Percentiles rank a stretch among this genome's conserved stretches.
Evolutionary conservation across 495 filamentous ascomycete species (phyloP).

Genomic region (Xylaria grammica): DNA sequence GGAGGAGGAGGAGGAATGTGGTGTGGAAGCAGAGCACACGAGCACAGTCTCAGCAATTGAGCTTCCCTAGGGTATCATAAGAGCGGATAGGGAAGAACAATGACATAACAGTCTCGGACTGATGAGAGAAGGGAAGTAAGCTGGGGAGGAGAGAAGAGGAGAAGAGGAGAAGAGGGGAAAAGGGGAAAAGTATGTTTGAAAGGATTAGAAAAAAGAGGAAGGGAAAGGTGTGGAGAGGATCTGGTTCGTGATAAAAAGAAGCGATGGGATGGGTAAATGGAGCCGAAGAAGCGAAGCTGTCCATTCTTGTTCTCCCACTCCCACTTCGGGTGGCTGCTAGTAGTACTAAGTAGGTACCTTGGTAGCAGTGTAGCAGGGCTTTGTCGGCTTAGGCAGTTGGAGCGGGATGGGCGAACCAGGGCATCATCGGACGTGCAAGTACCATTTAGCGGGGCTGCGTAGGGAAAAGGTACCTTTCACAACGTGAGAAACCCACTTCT

Average conservation of each 20-base stretch:
- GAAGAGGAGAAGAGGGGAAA: slow-evolving; percentile 20
- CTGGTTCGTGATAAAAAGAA: slow-evolving; percentile 40
- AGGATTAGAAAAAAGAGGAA: slow-evolving; percentile 31
- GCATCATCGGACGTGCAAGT: no score
- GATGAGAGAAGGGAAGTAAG: slow-evolving; percentile 5
- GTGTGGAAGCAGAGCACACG: slow-evolving; percentile 23
- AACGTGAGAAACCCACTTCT: no score
- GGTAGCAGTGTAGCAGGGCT: slow-evolving; percentile 21
- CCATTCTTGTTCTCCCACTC: slow-evolving; percentile 30
- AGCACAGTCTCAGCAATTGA: slow-evolving; percentile 23
- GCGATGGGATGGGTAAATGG: slow-evolving; percentile 25
- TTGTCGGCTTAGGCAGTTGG: slow-evolving; percentile 27
- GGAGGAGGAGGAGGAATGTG: no score
- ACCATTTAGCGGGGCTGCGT: not conserved
- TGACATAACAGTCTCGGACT: slow-evolving; percentile 28
- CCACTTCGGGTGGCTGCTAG: slow-evolving; percentile 20
- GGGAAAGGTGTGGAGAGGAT: slow-evolving; percentile 36
- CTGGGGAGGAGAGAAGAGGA: slow-evolving; percentile 24
- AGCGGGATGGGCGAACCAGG: slow-evolving; percentile 21
- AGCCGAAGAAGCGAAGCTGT: slow-evolving; percentile 37
- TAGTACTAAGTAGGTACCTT: no score
- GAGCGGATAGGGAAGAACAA: slow-evolving; percentile 19
- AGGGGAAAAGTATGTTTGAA: no score
- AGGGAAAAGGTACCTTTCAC: not conserved
- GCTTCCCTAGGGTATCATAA: slow-evolving; percentile 23